Evolutionary conservation across 805 yeast genomes (phyloP).

Genomic region (Suhomyces faveliae): DNA sequence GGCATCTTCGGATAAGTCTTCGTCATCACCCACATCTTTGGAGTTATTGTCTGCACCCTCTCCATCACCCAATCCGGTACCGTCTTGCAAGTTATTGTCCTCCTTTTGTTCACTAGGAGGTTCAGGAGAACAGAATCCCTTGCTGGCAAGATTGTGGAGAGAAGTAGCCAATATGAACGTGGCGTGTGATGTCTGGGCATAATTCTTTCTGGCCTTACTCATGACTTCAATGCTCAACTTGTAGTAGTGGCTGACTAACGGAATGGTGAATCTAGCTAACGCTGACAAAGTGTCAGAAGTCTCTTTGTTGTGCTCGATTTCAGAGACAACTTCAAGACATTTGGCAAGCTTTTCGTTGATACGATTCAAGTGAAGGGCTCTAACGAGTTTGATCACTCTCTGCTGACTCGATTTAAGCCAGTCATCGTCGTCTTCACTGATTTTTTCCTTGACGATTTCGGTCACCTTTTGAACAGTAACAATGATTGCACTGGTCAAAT

Average conservation of each 20-base stretch:
- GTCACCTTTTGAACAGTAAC: conserved; percentile 64
- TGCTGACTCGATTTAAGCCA: conserved; percentile 62
- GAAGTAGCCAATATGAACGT: conserved; percentile 56
- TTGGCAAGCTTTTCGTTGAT: conserved; percentile 35
- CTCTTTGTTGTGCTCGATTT: conserved; percentile 35
- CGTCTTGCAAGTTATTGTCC: conserved; percentile 66
- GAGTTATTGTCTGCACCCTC: conserved; percentile 79
- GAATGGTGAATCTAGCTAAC: conserved; percentile 54
- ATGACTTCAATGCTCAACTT: conserved; percentile 47
- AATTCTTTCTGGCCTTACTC: conserved; percentile 46
- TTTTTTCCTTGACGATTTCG: conserved; percentile 31
- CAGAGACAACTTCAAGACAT: conserved; percentile 34
- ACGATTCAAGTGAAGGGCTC: conserved; percentile 38
- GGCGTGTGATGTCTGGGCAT: conserved; percentile 57
- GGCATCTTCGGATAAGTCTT: conserved; percentile 77
- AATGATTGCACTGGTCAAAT: conserved; percentile 56
- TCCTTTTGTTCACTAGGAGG: conserved; percentile 65
- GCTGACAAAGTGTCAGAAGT: conserved; percentile 45
- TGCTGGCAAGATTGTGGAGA: conserved; percentile 60
- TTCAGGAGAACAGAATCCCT: conserved; percentile 93
- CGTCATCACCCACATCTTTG: conserved; percentile 87
- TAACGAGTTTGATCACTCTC: conserved; percentile 40
- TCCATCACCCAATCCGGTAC: conserved; percentile 93
- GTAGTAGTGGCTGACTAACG: conserved; percentile 61
- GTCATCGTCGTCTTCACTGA: conserved; percentile 51